These are phyloP conservation scores for Grosmannia clavigera DNA, from an alignment of 2,329 filamentous ascomycete species.

Conservation along the genomic window DNA sequence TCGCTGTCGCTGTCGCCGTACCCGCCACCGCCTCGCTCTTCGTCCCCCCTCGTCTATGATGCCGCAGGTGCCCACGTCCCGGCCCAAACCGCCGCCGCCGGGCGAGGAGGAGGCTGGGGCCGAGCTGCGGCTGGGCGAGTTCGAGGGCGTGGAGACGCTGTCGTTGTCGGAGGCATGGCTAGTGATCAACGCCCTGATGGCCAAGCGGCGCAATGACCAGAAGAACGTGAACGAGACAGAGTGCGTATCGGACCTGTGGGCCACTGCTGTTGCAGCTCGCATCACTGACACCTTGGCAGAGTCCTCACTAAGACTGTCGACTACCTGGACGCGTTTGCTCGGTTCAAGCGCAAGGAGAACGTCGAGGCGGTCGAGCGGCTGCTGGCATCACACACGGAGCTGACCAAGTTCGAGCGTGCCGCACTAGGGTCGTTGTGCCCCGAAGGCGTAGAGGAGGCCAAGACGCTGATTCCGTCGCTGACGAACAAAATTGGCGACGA, in stretches of 20 bases:
- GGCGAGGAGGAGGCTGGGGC: conserved; percentile 81
- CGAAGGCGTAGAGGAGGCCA: conserved; percentile 87
- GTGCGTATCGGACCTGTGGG: conserved; percentile 30
- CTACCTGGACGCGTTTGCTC: conserved; percentile 88
- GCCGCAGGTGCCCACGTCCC: conserved; percentile 40
- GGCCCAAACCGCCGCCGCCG: conserved; percentile 53
- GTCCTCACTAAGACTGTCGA: conserved; percentile 80
- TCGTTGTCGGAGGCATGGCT: conserved; percentile 86
- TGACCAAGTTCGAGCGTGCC: conserved; percentile 87
- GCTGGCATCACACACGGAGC: conserved; percentile 62
- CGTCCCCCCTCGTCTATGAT: conserved; percentile 16
- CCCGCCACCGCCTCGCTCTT: background rate
- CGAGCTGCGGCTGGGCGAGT: conserved; percentile 80
- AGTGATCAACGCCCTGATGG: conserved; percentile 79
- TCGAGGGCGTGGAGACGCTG: conserved; percentile 80
- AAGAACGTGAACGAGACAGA: conserved; percentile 78
- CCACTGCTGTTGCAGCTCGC: background rate
- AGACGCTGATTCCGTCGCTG: conserved; percentile 84
- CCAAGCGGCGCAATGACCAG: conserved; percentile 65
- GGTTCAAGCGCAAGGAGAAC: conserved; percentile 91
- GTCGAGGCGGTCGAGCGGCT: conserved; percentile 88
- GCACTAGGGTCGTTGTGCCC: conserved; percentile 88
- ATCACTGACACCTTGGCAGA: conserved; percentile 23
- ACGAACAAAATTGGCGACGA: conserved; percentile 83
- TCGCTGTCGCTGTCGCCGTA: background rate